Base-by-base conservation (phyloP, 192 early-diverging fungal genomes). In the Coemansia sp. region DNA sequence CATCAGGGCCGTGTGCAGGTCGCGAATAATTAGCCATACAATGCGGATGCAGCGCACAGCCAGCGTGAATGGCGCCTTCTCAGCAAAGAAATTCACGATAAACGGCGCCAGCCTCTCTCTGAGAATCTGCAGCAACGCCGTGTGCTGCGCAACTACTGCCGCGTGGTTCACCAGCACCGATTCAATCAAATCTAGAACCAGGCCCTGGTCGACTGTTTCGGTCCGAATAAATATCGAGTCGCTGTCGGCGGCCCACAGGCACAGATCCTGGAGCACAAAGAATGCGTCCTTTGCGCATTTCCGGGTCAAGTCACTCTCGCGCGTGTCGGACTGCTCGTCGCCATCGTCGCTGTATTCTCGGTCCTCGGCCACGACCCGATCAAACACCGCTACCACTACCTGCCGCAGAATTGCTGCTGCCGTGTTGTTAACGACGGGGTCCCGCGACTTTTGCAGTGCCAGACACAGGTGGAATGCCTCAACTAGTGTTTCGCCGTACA, bases 51-150 rank as follows among this genome's bases (percentile, higher is more conserved):
- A 68, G 5, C 94, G 88, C 82, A 97, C 89, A 1, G 84, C 85
- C 61, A 89, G 73, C 3, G 88, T 81, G 64, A 96, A 99, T 21
- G 94, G 88, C 19, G 71, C 51, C 21, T 73, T 70, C 43, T 92
- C 89, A n/a, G 94, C 93, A 5, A 94, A 93, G 63, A 97, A 95
- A n/a, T 90, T 89, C 63, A 98, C 94, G 27, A 97, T 80, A 32
- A 93, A 67, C 6, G 97, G 95, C 50, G 94, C 95, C 24, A 96
- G 83, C 3, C 88, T 82, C 60, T 95, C 92, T 40, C 89, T 82
- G 51, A 99, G 62, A 4, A 93, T 56, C 4, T 73, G 68, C 19
- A 79, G 60, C 71, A 97, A 85, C 28, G 89, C 87, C 21, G 82
- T 62, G 71, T 95, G 91, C 86, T 90, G 64, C 59, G 82, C 78